These are phyloP conservation scores for Aspergillus arachidicola DNA, from an alignment of 2,329 filamentous ascomycete species.

Conservation along the genomic window DNA sequence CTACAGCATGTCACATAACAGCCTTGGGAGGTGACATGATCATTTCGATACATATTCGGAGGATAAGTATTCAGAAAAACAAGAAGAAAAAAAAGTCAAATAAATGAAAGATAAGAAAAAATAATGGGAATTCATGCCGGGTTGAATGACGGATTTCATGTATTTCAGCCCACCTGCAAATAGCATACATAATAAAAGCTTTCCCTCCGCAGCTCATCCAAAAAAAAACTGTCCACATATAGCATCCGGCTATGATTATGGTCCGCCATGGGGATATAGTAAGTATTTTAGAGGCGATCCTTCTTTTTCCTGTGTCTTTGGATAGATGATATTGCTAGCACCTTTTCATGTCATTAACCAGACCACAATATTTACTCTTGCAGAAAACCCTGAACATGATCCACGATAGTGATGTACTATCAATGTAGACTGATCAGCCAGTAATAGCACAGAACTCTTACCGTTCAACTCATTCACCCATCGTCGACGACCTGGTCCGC, in stretches of 20 bases:
- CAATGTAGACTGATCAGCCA: neutral
- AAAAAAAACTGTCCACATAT: neutral
- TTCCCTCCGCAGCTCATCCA: neutral
- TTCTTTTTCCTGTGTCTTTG: too few species aligned
- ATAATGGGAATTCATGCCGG: neutral
- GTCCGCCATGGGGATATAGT: neutral
- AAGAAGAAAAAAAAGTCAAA: neutral
- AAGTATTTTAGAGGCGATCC: neutral
- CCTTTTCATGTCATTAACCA: too few species aligned
- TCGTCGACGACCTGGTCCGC: too few species aligned
- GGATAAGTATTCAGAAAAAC: neutral
- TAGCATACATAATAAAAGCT: neutral
- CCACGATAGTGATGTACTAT: neutral
- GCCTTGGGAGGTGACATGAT: neutral
- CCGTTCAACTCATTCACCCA: too few species aligned
- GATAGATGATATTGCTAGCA: too few species aligned
- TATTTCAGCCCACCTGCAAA: neutral
- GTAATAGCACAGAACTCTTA: neutral
- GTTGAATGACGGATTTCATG: neutral
- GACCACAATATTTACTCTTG: neutral
- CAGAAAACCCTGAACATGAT: neutral
- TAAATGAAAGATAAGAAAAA: too few species aligned
- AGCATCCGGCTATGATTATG: neutral
- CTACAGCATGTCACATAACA: neutral
- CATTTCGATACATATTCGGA: neutral